Percentiles rank a stretch among this genome's conserved stretches.
phyloP scores from a whole-genome alignment of 1,284 basidiomycete species.

The Apiotrichum brassicae region DNA sequence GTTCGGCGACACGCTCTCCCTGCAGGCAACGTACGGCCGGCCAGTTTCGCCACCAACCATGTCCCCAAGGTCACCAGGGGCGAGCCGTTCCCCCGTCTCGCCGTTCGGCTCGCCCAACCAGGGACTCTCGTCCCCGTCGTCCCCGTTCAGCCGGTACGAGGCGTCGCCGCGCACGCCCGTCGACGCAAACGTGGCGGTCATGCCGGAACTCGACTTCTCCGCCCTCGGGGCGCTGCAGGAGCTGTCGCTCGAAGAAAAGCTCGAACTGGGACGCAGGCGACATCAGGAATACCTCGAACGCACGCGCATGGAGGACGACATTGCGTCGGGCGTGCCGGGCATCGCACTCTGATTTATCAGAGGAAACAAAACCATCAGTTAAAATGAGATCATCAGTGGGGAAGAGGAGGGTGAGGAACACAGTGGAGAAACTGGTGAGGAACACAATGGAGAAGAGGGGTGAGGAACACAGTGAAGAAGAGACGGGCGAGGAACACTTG shows the following conservation, averaged over 20 bases:
- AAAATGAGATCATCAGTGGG: too few relatives aligned
- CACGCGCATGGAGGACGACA: constrained; percentile 8
- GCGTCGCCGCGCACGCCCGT: constrained; percentile 8
- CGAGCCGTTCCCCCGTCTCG: not conserved
- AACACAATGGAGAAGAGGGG: too few relatives aligned
- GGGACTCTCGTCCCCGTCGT: not conserved
- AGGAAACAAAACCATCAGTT: too few relatives aligned
- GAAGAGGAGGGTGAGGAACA: too few relatives aligned
- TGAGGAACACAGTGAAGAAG: too few relatives aligned
- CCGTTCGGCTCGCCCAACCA: not conserved
- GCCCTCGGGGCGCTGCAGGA: constrained; percentile 16
- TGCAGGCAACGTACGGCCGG: not conserved
- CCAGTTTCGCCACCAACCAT: not conserved
- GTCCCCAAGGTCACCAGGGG: not conserved
- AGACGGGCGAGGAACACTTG: too few relatives aligned
- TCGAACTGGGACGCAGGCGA: constrained; percentile 30
- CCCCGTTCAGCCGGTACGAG: constrained; percentile 5
- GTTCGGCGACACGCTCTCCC: constrained; percentile 7
- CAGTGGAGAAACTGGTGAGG: too few relatives aligned
- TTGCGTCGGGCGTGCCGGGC: not conserved
- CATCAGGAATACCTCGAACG: constrained; percentile 36
- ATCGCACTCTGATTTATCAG: too few relatives aligned
- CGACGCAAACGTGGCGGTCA: not conserved
- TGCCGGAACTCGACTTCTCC: constrained; percentile 14
- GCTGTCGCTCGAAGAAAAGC: constrained; percentile 32